Percentiles rank a stretch among this genome's conserved stretches.
Evolutionary conservation across 75 land plant species (phyloP).

Genomic region (Gnetum montanum): DNA sequence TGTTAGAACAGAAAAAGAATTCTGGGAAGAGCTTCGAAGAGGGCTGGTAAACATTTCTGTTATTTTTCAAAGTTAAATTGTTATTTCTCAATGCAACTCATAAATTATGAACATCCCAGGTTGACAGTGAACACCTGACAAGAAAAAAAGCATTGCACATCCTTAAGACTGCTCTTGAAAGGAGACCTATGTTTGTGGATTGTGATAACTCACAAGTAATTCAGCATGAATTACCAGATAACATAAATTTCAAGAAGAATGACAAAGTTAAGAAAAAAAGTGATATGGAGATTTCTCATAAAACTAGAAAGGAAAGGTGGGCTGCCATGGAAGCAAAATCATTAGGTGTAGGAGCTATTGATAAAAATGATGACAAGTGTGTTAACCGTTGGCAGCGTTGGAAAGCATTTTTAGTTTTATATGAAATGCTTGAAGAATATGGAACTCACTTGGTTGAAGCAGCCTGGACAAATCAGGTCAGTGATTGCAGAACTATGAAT

Average conservation of each 20-base stretch:
- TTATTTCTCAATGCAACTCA: not conserved
- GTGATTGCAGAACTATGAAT: too few relatives aligned
- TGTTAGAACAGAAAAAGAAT: conserved; percentile 33
- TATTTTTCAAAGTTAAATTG: not conserved
- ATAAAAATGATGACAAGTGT: conserved; percentile 5
- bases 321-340: conserved; percentile 75
- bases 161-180: conserved; percentile 39
- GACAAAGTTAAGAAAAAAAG: not conserved
- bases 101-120: conserved; percentile 25
- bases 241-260: not conserved
- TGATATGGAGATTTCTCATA: not conserved
- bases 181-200: not conserved
- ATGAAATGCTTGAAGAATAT: conserved; percentile 94
- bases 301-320: conserved; percentile 52
- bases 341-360: conserved; percentile 45
- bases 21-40: conserved; percentile 77
- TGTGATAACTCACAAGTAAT: conserved; percentile 2
- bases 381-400: conserved; percentile 36
- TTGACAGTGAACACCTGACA: conserved; percentile 60
- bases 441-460: conserved; percentile 94
- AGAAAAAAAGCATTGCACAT: conserved; percentile 72
- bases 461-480: conserved; percentile 87
- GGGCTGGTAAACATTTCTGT: conserved; percentile 78
- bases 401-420: conserved; percentile 73
- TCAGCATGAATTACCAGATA: conserved; percentile 3